Evolutionary conservation across 2,329 filamentous ascomycete genomes (phyloP), one percentile per base, ranked within the genome.

Genomic region (Teratosphaeria nubilosa): DNA sequence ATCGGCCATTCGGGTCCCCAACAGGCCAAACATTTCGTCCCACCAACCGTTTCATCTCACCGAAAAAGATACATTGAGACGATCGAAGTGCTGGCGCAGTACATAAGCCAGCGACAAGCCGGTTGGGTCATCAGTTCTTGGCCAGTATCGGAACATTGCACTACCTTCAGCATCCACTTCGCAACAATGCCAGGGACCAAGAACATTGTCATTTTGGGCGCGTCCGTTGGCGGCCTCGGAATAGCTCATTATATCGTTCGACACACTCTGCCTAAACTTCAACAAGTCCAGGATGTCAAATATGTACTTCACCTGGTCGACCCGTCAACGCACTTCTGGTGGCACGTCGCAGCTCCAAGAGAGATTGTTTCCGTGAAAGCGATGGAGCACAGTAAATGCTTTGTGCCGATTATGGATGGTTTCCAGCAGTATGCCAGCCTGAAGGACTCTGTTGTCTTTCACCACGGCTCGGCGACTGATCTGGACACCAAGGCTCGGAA

Each of bases 221-320:
- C 75, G 22, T 82, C 79, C 10, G 82, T 79, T 60, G 79, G 69
- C 11, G 81, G 81, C 25, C 57, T 82, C 3, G 77, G 76, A 5
- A 74, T 71, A 3, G 78, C 81, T 1, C 81, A 84, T 62, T 80
- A 81, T 62, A 70, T 81, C 30, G 76, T 81, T 30, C 78, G 78
- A 60, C 79, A 84, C 70, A 73, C 73, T 25, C 53, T 82, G 10
- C 78, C 80, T 0, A 61, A 70, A 31, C 67, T 77, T 55, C 56
- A 66, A 41, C 51, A 60, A 24, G 56, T 58, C 16, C 60, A 66
- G 27, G 59, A 66, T 32, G 60, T 58, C 58, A 73, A 73, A 11
- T 80, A 82, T 66, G 80, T 80, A 58, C 70, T 86, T 51, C 77
- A 78, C 56, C 71, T 84, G 20, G 74, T 86, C 63, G 78, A 80